Conservation (phyloP, 257 asterid species). For the Forsythia viridissima region DNA sequence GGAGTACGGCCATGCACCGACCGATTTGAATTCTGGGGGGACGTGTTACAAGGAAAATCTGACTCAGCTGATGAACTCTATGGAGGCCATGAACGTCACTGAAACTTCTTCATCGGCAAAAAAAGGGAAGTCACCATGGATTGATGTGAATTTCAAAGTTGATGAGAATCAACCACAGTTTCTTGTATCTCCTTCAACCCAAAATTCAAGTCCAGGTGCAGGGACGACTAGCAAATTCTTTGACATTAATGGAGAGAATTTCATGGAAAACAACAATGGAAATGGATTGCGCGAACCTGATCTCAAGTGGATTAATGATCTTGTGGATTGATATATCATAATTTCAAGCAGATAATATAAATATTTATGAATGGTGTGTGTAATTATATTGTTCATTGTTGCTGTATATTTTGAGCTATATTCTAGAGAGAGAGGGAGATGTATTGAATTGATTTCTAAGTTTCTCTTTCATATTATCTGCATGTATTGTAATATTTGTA, state of each 20-base stretch:
- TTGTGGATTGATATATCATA: slow-evolving; percentile 2
- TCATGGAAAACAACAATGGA: slow-evolving; percentile 1
- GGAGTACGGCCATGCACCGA: slow-evolving; percentile 23
- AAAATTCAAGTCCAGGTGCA: not conserved
- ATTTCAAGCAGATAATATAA: not conserved
- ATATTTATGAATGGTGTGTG: not conserved
- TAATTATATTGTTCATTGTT: not conserved
- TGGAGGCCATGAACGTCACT: slow-evolving; percentile 65
- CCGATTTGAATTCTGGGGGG: slow-evolving; percentile 25
- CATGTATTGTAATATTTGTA: not conserved
- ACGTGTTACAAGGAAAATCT: slow-evolving; percentile 47
- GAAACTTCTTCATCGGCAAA: not conserved
- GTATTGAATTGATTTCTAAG: no score
- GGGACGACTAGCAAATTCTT: slow-evolving; percentile 23
- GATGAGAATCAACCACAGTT: slow-evolving; percentile 58
- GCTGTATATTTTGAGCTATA: no score
- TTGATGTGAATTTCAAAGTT: slow-evolving; percentile 36
- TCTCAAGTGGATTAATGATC: slow-evolving; percentile 94
- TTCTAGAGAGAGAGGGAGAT: no score
- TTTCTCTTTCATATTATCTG: not conserved
- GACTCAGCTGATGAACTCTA: slow-evolving; percentile 59
- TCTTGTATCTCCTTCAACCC: slow-evolving; percentile 59
- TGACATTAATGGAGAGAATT: slow-evolving; percentile 21
- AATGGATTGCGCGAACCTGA: slow-evolving; percentile 58
- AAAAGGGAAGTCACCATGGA: slow-evolving; percentile 35